Conservation (phyloP, 768 basidiomycete species). For the Postia placenta region DNA sequence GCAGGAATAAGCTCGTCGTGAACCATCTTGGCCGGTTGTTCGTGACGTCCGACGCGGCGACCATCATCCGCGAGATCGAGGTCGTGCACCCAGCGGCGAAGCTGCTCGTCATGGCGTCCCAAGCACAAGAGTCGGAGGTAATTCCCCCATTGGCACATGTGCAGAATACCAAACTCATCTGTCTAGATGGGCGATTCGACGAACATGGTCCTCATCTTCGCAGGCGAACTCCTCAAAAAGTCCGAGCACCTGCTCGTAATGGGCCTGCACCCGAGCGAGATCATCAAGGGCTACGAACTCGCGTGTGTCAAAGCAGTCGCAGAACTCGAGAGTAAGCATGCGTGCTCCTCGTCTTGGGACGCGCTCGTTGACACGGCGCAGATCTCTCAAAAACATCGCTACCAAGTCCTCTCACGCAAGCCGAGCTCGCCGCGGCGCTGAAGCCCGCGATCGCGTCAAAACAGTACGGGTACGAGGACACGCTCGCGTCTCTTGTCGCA, state of each 20-base stretch:
- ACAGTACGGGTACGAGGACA: slow-evolving; percentile 91
- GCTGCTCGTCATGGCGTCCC: slow-evolving; percentile 97
- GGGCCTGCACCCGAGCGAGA: slow-evolving; percentile 96
- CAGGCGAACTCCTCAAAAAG: slow-evolving; percentile 91
- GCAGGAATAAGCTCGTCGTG: slow-evolving; percentile 92
- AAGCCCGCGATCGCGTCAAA: slow-evolving; percentile 94
- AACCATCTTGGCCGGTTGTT: slow-evolving; percentile 95
- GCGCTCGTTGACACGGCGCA: slow-evolving; percentile 22
- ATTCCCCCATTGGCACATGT: slow-evolving; percentile 17
- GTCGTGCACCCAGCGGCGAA: slow-evolving; percentile 99
- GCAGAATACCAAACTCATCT: too few relatives aligned
- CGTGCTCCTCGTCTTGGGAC: neutral
- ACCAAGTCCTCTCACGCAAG: slow-evolving; percentile 65
- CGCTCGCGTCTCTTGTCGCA: slow-evolving; percentile 76
- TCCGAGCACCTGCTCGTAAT: slow-evolving; percentile 89
- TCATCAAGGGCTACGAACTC: slow-evolving; percentile 92
- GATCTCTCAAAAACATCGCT: slow-evolving; percentile 67
- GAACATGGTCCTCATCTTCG: slow-evolving; percentile 91
- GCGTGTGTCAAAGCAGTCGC: slow-evolving; percentile 77
- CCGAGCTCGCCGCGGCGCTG: slow-evolving; percentile 67
- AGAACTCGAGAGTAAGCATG: slow-evolving; percentile 79
- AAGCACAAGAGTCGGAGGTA: slow-evolving; percentile 93
- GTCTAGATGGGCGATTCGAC: slow-evolving; percentile 91
- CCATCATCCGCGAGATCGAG: slow-evolving; percentile 96
- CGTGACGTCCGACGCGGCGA: slow-evolving; percentile 98